These are phyloP conservation scores for Xylaria sp. DNA, from an alignment of 2,329 filamentous ascomycete species.

Conservation along the genomic window DNA sequence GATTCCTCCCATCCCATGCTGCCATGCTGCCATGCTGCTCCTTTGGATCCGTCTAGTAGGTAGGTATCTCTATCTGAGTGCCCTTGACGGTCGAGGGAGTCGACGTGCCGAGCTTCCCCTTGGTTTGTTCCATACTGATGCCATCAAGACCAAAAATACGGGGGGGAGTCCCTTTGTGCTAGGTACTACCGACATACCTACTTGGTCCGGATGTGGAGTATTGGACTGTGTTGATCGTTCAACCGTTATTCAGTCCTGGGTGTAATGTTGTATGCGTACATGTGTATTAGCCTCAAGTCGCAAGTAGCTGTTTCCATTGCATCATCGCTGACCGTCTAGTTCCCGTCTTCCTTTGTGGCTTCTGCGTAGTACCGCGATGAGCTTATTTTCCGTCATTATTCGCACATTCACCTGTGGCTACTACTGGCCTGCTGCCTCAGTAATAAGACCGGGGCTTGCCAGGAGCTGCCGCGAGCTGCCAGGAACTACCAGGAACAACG, in stretches of 20 bases:
- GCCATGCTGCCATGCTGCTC: slow-evolving; percentile 25
- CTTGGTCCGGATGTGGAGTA: not conserved
- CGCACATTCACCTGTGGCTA: slow-evolving; percentile 10
- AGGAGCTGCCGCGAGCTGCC: not conserved
- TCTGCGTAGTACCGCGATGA: slow-evolving; percentile 13
- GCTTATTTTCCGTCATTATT: slow-evolving; percentile 26
- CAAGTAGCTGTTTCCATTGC: slow-evolving; percentile 25
- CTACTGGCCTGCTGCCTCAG: too few species aligned
- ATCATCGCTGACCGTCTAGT: slow-evolving; percentile 25
- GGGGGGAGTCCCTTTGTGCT: not conserved
- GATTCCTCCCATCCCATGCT: slow-evolving; percentile 16
- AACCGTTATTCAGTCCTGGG: slow-evolving; percentile 3
- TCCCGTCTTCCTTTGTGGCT: not conserved
- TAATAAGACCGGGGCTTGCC: too few species aligned
- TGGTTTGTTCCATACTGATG: too few species aligned
- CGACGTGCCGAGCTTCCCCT: too few species aligned
- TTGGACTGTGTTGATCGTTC: not conserved
- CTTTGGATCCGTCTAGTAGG: not conserved
- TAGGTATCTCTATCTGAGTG: too few species aligned
- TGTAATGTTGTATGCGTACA: too few species aligned
- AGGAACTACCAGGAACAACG: slow-evolving; percentile 10
- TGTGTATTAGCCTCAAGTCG: slow-evolving; percentile 18
- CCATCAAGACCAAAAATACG: not conserved
- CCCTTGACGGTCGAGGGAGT: too few species aligned
- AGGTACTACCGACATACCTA: not conserved